Evolutionary conservation across 2,329 filamentous ascomycete genomes (phyloP).

Genomic region (Plectosphaerella cucumerina): DNA sequence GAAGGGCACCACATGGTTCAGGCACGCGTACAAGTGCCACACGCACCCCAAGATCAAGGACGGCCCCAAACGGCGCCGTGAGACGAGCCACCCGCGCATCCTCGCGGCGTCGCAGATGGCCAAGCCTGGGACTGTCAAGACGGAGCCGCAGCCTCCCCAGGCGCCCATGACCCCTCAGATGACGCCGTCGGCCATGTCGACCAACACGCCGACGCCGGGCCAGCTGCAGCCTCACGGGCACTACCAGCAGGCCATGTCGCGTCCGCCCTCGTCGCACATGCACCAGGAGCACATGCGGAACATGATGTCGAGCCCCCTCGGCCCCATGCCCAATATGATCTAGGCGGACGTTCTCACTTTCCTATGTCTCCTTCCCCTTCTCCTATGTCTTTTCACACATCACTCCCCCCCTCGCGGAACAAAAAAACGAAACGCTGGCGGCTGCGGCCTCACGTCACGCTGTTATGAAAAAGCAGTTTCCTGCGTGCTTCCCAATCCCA

Average conservation of each 20-base stretch:
- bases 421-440: slow-evolving; percentile 3
- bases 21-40: slow-evolving; percentile 84
- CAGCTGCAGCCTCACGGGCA: slow-evolving; percentile 17
- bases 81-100: slow-evolving; percentile 49
- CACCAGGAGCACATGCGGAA: neutral
- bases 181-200: slow-evolving; percentile 28
- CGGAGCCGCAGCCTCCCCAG: slow-evolving; percentile 34
- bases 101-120: slow-evolving; percentile 36
- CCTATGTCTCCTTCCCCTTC: neutral
- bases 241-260: neutral
- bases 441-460: neutral
- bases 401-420: neutral
- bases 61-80: slow-evolving; percentile 62
- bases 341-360: neutral
- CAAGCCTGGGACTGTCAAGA: slow-evolving; percentile 34
- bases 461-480: neutral
- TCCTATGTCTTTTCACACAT: slow-evolving; percentile 1
- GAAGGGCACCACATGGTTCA: slow-evolving; percentile 89
- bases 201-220: slow-evolving; percentile 33
- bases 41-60: slow-evolving; percentile 70
- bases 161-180: slow-evolving; percentile 38
- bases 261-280: neutral
- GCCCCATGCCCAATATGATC: slow-evolving; percentile 1
- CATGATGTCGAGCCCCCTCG: slow-evolving; percentile 1
- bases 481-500: neutral